Evolutionary conservation across 495 filamentous ascomycete species (phyloP), one percentile per base, ranked within the genome.

Genomic region (Talaromyces trachyspermus): DNA sequence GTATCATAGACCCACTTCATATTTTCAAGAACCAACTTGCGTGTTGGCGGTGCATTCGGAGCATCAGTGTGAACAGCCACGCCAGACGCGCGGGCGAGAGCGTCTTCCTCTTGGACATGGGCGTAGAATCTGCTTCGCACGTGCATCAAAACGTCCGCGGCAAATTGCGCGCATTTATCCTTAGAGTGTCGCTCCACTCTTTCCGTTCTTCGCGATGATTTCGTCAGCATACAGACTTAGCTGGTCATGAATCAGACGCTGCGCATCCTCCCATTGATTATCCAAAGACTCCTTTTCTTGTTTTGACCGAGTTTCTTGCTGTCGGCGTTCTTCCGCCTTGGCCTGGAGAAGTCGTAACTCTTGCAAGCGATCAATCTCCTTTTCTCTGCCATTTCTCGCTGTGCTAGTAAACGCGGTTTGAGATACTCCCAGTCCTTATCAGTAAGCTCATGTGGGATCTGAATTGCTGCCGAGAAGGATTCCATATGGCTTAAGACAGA

Each of bases 1-100:
- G 71, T 80, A 50, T 89, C 85, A 51, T 82, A 88, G 23, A 89
- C 66, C 79, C 80, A 90, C 60, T 85, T 89, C 85, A 91, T 88
- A 57, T 88, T 88, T 55, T 89, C 86, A 49, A 91, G 68, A 1
- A 82, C 83, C 37, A 89, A 60, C 53, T 73, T 80, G 51, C 70
- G 68, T 2, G 68, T 77, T 22, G 68, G 76, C 0, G 78, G 70
- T 2, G 73, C 76, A 50, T 78, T 67, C 6, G 71, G 68, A 20
- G 72, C 67, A 51, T 77, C 78, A 17, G 45, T 24, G 24, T 61
- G 49, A 5, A 66, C 58, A 24, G 60, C 49, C 46, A 61, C 56
- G 19, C 71, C 69, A n/a, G 70, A 60, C 30, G 66, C 66, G n/a
- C 54, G 58, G 37, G 69, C 59, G 19, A 63, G 61, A 15, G 56